Evolutionary conservation across 2,329 filamentous ascomycete genomes (phyloP).

Genomic region (Trichoderma aggressivum): DNA sequence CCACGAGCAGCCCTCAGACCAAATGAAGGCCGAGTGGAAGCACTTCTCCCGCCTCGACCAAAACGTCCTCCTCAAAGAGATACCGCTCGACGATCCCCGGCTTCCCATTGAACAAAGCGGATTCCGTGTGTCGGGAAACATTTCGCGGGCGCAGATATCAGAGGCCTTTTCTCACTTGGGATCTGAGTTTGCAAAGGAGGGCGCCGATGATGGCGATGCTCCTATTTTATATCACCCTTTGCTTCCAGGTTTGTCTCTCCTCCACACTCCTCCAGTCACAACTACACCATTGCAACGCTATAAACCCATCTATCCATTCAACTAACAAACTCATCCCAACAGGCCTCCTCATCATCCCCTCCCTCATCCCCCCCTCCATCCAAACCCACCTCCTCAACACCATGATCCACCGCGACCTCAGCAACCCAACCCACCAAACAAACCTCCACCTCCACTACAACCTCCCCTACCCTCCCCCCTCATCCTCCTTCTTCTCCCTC

Average conservation of each 20-base stretch:
- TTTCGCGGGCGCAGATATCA: constrained; percentile 42
- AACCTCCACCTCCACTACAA: constrained; percentile 86
- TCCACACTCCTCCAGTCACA: not conserved
- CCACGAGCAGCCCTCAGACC: constrained; percentile 70
- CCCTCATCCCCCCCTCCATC: constrained; percentile 64
- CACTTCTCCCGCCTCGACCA: constrained; percentile 61
- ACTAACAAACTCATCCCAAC: not conserved
- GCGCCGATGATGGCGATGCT: constrained; percentile 32
- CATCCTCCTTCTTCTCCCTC: constrained; percentile 59
- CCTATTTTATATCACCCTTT: constrained; percentile 62
- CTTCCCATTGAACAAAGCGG: constrained; percentile 36
- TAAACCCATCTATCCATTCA: not conserved
- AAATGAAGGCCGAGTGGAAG: constrained; percentile 72
- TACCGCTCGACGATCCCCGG: constrained; percentile 55
- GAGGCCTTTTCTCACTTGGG: constrained; percentile 43
- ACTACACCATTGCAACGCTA: no score
- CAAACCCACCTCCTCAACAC: constrained; percentile 69
- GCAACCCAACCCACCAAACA: constrained; percentile 71
- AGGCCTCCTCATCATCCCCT: constrained; percentile 79
- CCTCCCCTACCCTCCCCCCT: constrained; percentile 53
- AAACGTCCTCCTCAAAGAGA: constrained; percentile 48
- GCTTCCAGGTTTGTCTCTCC: constrained; percentile 59
- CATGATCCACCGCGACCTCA: constrained; percentile 74
- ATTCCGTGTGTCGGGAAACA: constrained; percentile 45
- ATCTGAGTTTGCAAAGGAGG: constrained; percentile 31